Evolutionary conservation across 176 grass and related monocot species (phyloP), one percentile per base, ranked within the genome.

Genomic region (Hordeum marinum): DNA sequence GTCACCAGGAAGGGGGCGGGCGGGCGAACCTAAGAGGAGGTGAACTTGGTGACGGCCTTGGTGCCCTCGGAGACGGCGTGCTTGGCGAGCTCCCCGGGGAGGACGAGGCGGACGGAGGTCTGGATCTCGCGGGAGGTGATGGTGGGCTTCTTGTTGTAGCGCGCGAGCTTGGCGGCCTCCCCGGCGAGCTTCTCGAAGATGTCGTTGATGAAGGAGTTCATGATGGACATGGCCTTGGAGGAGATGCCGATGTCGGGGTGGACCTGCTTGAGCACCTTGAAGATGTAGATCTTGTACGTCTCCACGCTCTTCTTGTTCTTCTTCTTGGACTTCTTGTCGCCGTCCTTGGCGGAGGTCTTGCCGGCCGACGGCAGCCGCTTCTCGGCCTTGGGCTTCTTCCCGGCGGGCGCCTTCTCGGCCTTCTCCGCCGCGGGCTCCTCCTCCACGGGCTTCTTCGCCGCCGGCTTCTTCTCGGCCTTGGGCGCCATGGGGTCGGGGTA

Each of bases 121-220:
- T 92, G 90, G 76, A 92, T 89, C 80, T 92, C 84, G 11, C 87
- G 77, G 1, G 87, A 89, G 42, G 87, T 92, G 80, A 92, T 84
- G 68, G 84, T 92, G 61, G 87, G 91, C 80, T 92, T 92, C 87
- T 89, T 92, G 80, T 92, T 92, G 84, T 92, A 92, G 71, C 88
- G 63, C 0, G 78, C 70, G 23, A 90, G 88, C 78, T 90, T 90
- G 63, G 78, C 72, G 4, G 88, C 57, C 88, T 90, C 84, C 0
- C 20, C 64, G 37, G 88, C 90, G 8, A 97, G 79, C 88, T 97
- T 97, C 92, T 97, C 94, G 76, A 93, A 95, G 77, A 95, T 93
- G 75, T 93, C 94, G 76, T 95, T 95, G 86, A 95, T 95, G 77
- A 94, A 97, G n/a, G 90, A 94, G 85, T 97, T 97, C 94, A 97